Conservation (phyloP, 202 grass and related monocot genomes). For the Setaria viridis region DNA sequence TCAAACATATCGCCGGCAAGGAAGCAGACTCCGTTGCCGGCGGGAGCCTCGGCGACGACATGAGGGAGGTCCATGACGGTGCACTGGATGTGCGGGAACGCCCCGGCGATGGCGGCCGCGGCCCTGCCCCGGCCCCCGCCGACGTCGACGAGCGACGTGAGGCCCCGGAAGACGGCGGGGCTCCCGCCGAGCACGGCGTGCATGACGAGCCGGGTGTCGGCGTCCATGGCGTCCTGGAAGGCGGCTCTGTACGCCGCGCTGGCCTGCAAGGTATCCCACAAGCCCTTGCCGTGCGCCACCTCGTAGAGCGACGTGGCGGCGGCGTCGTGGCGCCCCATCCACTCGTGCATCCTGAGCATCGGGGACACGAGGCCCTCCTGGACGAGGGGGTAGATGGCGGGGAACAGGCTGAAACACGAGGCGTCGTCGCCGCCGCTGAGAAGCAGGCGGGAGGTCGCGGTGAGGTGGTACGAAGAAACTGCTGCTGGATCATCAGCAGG, state of each 20-base stretch:
- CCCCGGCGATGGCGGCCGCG: conserved; percentile 38
- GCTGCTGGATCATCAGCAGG: neutral
- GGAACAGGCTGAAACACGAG: neutral
- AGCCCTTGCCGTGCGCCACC: neutral
- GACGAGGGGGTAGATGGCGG: neutral
- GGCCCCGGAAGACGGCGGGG: conserved; percentile 28
- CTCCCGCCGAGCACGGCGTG: conserved; percentile 19
- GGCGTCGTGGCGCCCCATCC: neutral
- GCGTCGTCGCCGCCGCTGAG: neutral
- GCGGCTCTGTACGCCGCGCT: neutral
- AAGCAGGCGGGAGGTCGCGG: conserved; percentile 46
- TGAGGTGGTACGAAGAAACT: conserved; percentile 29
- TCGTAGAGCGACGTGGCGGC: neutral
- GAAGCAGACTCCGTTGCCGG: conserved; percentile 23
- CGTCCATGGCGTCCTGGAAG: conserved; percentile 33
- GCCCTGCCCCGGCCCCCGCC: conserved; percentile 46
- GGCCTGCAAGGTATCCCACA: neutral
- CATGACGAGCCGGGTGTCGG: conserved; percentile 37
- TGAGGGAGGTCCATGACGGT: conserved; percentile 36
- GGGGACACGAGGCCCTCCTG: neutral
- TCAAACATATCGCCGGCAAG: conserved; percentile 44
- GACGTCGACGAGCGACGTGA: conserved; percentile 51
- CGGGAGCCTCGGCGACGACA: no score
- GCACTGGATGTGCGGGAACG: conserved; percentile 51
- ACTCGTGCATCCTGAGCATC: neutral